Evolutionary conservation across 2,329 filamentous ascomycete species (phyloP), one percentile per base, ranked within the genome.

Genomic region (Bipolaris oryzae): DNA sequence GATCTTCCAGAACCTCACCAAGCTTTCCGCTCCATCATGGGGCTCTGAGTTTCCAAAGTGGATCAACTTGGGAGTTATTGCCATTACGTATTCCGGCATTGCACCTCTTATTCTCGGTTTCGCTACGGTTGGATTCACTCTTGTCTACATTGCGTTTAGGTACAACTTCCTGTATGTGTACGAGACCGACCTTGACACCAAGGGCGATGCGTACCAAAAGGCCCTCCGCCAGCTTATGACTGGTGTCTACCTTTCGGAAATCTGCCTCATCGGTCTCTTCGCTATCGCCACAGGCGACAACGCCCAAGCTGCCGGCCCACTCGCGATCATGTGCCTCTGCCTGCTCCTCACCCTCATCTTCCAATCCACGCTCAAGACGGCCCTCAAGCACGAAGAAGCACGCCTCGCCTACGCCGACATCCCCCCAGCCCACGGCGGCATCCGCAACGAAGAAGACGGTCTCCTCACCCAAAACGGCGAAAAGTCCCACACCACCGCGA

Each of bases 111-210:
- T 81, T 6, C 68, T 82, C 1, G 78, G 78, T 35, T 82, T 82
- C 59, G 76, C 78, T 5, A 73, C 73, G 6, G 64, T 81, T 13
- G 79, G 80, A 15, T 69, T 82, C 25, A 66, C 63, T 31, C 71
- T 82, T 7, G 75, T 80, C 57, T 82, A 81, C 67, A 58, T 81
- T 39, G 79, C 76, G 49, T 82, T 79, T 68, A 76, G 79, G 16
- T 82, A 82, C 73, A 81, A 80, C 57, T 73, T 81, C 61, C 74
- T 82, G 10, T 82, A 80, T 63, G 78, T 80, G 11, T 79, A 79
- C 64, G 78, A 78, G 57, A 78, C 78, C 54, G 62, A 74, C 37
- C 74, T 80, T 50, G 80, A 82, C 57, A 82, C 80, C 25, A 77
- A 78, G 59, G 80, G 80, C 38, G 74, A 74, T 15, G 75, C 76